Conservation (phyloP, 1,284 basidiomycete species). For the Marasmius oreades region DNA sequence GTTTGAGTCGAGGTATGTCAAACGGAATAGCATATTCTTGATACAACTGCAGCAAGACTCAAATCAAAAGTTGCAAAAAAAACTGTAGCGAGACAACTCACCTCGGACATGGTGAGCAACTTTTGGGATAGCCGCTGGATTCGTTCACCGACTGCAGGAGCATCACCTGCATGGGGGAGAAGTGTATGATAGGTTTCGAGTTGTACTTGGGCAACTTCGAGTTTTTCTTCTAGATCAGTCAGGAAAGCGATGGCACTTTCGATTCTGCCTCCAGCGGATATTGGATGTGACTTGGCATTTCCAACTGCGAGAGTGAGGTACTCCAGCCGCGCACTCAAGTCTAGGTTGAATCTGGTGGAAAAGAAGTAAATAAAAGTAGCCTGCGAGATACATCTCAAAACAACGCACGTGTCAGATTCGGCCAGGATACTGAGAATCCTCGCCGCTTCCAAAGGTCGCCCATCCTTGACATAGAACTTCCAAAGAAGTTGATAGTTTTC, state of each 20-base stretch:
- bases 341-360: constrained; percentile 56
- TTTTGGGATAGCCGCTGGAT: constrained; percentile 53
- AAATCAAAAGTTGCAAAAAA: constrained; percentile 8
- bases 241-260: constrained; percentile 90
- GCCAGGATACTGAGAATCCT: constrained; percentile 86
- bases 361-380: constrained; percentile 8
- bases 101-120: constrained; percentile 70
- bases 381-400: constrained; percentile 4
- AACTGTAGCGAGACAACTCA: constrained; percentile 27
- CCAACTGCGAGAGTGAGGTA: constrained; percentile 92
- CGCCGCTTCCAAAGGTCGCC: constrained; percentile 82
- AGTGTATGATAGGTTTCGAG: constrained; percentile 79
- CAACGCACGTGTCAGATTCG: constrained; percentile 75
- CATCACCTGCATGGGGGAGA: constrained; percentile 56
- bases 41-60: constrained; percentile 61
- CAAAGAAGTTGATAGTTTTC: constrained; percentile 90
- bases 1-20: constrained; percentile 79
- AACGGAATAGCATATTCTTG: constrained; percentile 87
- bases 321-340: constrained; percentile 75
- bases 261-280: constrained; percentile 69
- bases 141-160: constrained; percentile 50
- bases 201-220: constrained; percentile 97
- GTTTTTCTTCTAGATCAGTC: constrained; percentile 90
- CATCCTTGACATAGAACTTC: constrained; percentile 95
- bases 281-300: constrained; percentile 92